Conservation (phyloP, 1,139 yeast species). For the Lodderomyces parapsilosis region DNA sequence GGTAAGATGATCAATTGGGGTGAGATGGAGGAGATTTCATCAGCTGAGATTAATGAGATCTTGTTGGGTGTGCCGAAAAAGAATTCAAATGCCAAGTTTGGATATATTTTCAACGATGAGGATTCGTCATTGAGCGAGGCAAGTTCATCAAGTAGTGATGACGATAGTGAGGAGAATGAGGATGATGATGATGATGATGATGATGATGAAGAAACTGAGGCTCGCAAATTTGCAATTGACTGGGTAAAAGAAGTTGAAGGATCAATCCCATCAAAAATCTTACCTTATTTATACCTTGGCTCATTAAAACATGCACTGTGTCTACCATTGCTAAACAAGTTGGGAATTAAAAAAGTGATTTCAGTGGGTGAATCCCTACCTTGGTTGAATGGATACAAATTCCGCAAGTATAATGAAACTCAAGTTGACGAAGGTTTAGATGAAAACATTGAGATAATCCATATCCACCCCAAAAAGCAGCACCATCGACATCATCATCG, state of each 20-base stretch:
- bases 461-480: constrained; percentile 22
- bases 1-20: constrained; percentile 21
- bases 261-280: constrained; percentile 68
- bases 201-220: not conserved
- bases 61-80: constrained; percentile 23
- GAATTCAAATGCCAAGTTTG: constrained; percentile 17
- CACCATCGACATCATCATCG: not conserved
- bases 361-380: constrained; percentile 85
- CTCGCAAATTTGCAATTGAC: constrained; percentile 13
- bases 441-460: constrained; percentile 34
- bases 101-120: constrained; percentile 8
- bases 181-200: constrained; percentile 6
- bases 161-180: not conserved
- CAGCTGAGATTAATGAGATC: constrained; percentile 34
- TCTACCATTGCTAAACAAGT: constrained; percentile 55
- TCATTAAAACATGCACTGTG: constrained; percentile 80
- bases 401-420: constrained; percentile 27
- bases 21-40: constrained; percentile 28
- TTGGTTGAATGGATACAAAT: constrained; percentile 49
- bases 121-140: constrained; percentile 4
- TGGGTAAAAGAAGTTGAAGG: constrained; percentile 56
- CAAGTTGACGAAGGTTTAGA: constrained; percentile 23
- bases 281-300: constrained; percentile 85
- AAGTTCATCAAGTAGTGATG: not conserved
- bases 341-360: constrained; percentile 74